Base-by-base conservation (phyloP, 2,329 filamentous ascomycete genomes). In the Hypocrella siamensis region DNA sequence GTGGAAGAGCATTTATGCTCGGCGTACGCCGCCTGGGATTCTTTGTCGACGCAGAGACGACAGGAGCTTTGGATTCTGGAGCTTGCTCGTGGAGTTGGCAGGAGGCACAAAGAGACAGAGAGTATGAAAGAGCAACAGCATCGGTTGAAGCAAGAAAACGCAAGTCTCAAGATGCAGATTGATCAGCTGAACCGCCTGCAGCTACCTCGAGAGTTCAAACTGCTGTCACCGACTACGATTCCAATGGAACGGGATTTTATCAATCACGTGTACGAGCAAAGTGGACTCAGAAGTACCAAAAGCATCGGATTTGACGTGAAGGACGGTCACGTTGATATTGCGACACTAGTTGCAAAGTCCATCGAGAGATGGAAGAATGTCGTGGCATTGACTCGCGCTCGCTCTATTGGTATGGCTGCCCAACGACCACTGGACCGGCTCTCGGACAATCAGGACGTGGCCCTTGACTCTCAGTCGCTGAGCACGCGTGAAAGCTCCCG, bases 1-100 rank as follows among this genome's bases (percentile, higher is more conserved):
- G 70, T 86, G 19, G 62, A 70, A 26, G 67, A 79, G 35, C 88
- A 96, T 49, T 53, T 93, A 5, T 69, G 79, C n/a, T 71, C 76
- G 11, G 75, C 82, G 1, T 93, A 75, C 49, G 65, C 68, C 6
- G 77, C 82, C 26, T 96, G 86, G 86, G 70, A 70, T 31, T 61
- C 61, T 2, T 60, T 90, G 17, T 55, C 74, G 0, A 40, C 51
- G 3, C 65, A 69, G 22, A 63, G 69, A 16, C 65, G 68, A 32
- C 60, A 60, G 17, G 69, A 75, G 40, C 58, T 76, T 6, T 78
- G 73, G 73, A 53, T 63, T 5, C 47, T 78, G 22, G 71, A 76
- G 46, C 53, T 78, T 25, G 73, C 73, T 0, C 59, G 73, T n/a
- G 60, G 63, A 19, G 58, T 76, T 2, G 68, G 69, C 5, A 54